phyloP scores from a whole-genome alignment of 179 eudicot species.

The Silene coronaria region DNA sequence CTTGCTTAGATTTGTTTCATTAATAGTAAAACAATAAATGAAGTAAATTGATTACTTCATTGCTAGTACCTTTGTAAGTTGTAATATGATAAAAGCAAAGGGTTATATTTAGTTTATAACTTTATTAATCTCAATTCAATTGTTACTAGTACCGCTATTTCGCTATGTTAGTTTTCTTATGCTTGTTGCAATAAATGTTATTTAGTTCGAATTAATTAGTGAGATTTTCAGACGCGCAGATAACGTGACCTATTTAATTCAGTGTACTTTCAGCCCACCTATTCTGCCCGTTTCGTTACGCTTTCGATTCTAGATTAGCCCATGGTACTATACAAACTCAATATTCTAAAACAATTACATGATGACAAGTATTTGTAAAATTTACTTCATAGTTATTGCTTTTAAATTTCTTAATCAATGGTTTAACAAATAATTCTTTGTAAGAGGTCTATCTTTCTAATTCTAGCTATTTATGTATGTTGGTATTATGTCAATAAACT shows the following conservation, averaged over 20 bases:
- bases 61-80: neutral
- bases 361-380: no score
- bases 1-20: neutral
- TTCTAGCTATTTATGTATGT: no score
- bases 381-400: no score
- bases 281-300: neutral
- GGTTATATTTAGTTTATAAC: no score
- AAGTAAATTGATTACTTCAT: neutral
- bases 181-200: neutral
- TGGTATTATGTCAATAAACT: no score
- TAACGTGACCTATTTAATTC: neutral
- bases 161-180: neutral
- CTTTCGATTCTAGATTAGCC: neutral
- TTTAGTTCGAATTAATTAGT: neutral
- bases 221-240: neutral
- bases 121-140: neutral
- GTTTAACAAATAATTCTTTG: no score
- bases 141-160: neutral
- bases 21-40: neutral
- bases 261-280: neutral
- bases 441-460: no score
- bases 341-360: no score
- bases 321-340: neutral
- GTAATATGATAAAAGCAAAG: neutral
- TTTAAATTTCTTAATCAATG: no score